Conservation (phyloP, 495 filamentous ascomycete species). For the Podospora fimiseda region DNA sequence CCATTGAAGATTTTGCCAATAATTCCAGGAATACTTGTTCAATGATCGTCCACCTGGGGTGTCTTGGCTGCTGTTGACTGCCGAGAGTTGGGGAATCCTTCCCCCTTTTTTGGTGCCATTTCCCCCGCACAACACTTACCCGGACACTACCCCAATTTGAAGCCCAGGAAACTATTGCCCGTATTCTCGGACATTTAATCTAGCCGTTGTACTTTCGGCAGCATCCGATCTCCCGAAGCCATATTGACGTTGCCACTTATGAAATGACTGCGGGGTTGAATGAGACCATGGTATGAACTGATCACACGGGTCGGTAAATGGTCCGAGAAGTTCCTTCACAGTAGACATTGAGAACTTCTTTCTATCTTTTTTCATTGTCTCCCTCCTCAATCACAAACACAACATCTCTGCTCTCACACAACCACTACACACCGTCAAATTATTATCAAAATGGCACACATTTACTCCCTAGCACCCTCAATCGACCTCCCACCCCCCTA, state of each 20-base stretch:
- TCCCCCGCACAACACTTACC: slow-evolving; percentile 14
- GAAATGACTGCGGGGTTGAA: slow-evolving; percentile 2
- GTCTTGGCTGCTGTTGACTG: slow-evolving; percentile 5
- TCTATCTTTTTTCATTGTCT: too few relatives aligned
- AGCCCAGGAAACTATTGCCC: too few relatives aligned
- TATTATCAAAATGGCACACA: slow-evolving; percentile 35
- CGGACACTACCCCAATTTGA: slow-evolving; percentile 1
- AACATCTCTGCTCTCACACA: not conserved
- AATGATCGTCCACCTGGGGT: not conserved
- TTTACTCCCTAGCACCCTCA: slow-evolving; percentile 36
- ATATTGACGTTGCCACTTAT: not conserved
- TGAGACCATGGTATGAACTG: not conserved
- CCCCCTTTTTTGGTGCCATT: not conserved
- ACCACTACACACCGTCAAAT: not conserved
- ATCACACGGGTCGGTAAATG: not conserved
- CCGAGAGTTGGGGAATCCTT: slow-evolving; percentile 16
- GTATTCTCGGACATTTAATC: too few relatives aligned
- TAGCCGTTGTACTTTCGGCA: not conserved
- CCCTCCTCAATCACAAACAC: too few relatives aligned
- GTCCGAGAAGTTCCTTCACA: too few relatives aligned
- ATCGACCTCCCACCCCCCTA: slow-evolving; percentile 22
- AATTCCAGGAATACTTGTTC: too few relatives aligned
- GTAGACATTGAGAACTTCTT: too few relatives aligned
- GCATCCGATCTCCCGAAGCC: slow-evolving; percentile 4
- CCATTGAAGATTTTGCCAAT: not conserved